phyloP scores from a whole-genome alignment of 2,329 filamentous ascomycete genomes.

The Mycosphaerelloides madeirae region DNA sequence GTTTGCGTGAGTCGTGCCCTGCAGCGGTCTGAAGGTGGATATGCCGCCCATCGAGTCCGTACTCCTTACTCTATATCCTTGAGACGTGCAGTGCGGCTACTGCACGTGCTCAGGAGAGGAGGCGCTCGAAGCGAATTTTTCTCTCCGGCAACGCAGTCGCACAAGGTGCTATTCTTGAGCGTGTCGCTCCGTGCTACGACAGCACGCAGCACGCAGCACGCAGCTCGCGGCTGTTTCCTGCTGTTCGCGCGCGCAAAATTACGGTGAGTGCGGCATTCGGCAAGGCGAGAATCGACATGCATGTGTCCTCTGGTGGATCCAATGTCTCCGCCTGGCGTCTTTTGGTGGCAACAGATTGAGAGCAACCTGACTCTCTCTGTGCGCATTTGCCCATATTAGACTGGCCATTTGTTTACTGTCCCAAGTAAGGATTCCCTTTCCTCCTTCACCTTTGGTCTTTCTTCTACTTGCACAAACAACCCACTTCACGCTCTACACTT shows the following conservation, averaged over 20 bases:
- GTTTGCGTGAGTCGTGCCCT: no score
- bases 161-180: constrained; percentile 8
- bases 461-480: background rate
- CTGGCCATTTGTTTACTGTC: background rate
- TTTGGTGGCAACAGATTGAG: constrained; percentile 5
- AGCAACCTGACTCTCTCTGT: constrained; percentile 1
- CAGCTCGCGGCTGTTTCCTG: background rate
- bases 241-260: background rate
- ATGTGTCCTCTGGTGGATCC: background rate
- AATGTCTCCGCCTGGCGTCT: background rate
- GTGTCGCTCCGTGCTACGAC: constrained; percentile 7
- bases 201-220: background rate
- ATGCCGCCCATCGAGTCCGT: background rate
- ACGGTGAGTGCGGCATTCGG: constrained; percentile 5
- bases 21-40: background rate
- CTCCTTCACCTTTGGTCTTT: background rate
- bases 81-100: constrained; percentile 4
- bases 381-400: no score
- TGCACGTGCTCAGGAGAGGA: constrained; percentile 6
- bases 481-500: background rate
- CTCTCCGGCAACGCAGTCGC: constrained; percentile 1
- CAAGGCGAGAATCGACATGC: constrained; percentile 6
- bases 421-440: constrained; percentile 4
- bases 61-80: constrained; percentile 5
- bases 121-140: constrained; percentile 7